These are phyloP conservation scores for Phyllostachys edulis DNA, from an alignment of 176 grass and related monocot genomes.

Conservation along the genomic window DNA sequence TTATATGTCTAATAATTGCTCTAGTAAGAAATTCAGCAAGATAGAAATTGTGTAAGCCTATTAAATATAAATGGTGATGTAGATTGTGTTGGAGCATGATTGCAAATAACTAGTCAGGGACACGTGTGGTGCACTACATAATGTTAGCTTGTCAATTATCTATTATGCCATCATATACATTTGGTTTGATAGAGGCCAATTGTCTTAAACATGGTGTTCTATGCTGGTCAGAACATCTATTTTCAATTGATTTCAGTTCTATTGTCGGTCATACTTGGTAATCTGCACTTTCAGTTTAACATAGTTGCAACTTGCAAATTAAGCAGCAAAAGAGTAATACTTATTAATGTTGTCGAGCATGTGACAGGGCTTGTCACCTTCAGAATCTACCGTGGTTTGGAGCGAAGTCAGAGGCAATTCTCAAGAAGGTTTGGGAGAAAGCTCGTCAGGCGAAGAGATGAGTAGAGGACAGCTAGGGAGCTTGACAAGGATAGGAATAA, in stretches of 20 bases:
- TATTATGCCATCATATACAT: neutral
- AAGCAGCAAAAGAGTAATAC: neutral
- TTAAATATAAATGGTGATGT: neutral
- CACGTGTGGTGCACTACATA: neutral
- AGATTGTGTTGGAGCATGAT: neutral
- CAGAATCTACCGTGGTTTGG: slow-evolving; percentile 71
- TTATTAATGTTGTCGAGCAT: neutral
- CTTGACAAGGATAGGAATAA: slow-evolving; percentile 57
- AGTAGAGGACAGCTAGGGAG: slow-evolving; percentile 77
- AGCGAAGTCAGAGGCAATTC: slow-evolving; percentile 63
- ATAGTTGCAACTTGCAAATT: neutral
- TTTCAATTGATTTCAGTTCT: too few species aligned
- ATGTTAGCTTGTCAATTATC: neutral
- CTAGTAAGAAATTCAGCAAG: neutral
- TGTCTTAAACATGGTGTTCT: neutral
- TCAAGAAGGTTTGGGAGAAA: slow-evolving; percentile 76
- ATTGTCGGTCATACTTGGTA: too few species aligned
- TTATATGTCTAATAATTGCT: neutral
- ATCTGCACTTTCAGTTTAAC: neutral
- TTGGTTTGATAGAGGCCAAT: neutral
- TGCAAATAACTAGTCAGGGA: neutral
- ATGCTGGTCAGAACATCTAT: too few species aligned
- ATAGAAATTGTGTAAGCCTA: neutral
- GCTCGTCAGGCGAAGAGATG: slow-evolving; percentile 59
- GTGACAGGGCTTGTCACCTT: slow-evolving; percentile 44